Evolutionary conservation across 306 rosid species (phyloP).

Genomic region (Glycyrrhiza uralensis): DNA sequence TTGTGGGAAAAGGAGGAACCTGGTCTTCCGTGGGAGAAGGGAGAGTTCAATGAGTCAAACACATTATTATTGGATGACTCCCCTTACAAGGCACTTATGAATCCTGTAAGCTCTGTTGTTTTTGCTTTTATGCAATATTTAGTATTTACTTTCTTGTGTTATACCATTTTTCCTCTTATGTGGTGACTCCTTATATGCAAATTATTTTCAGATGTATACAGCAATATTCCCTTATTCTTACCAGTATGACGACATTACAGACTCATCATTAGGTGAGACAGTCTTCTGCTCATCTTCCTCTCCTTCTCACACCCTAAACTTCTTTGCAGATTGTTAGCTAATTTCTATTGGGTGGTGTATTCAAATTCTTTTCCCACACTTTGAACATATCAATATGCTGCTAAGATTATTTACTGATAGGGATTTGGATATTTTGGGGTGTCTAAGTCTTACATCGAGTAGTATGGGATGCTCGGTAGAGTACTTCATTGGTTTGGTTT

Average conservation of each 20-base stretch:
- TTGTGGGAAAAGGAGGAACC: slow-evolving; percentile 70
- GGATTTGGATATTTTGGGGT: no score
- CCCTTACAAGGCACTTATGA: slow-evolving; percentile 77
- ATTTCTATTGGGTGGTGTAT: not conserved
- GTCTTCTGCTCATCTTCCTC: not conserved
- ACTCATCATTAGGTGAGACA: slow-evolving; percentile 72
- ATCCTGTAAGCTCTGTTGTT: slow-evolving; percentile 66
- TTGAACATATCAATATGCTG: not conserved
- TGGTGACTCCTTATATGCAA: not conserved
- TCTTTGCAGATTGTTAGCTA: not conserved
- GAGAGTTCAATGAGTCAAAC: slow-evolving; percentile 73
- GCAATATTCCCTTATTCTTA: slow-evolving; percentile 78
- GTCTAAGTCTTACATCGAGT: no score
- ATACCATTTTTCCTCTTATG: slow-evolving; percentile 12
- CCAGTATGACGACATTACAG: slow-evolving; percentile 34
- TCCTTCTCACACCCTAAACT: not conserved
- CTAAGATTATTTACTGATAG: not conserved
- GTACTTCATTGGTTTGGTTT: no score
- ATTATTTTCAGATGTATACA: slow-evolving; percentile 57
- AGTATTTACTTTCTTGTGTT: slow-evolving; percentile 19
- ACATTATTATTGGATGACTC: slow-evolving; percentile 88
- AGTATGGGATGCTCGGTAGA: no score
- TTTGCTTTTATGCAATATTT: not conserved
- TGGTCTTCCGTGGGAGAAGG: slow-evolving; percentile 70
- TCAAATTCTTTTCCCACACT: not conserved